These are phyloP conservation scores for Sporothrix pallida DNA, from an alignment of 2,329 filamentous ascomycete species.

Conservation along the genomic window DNA sequence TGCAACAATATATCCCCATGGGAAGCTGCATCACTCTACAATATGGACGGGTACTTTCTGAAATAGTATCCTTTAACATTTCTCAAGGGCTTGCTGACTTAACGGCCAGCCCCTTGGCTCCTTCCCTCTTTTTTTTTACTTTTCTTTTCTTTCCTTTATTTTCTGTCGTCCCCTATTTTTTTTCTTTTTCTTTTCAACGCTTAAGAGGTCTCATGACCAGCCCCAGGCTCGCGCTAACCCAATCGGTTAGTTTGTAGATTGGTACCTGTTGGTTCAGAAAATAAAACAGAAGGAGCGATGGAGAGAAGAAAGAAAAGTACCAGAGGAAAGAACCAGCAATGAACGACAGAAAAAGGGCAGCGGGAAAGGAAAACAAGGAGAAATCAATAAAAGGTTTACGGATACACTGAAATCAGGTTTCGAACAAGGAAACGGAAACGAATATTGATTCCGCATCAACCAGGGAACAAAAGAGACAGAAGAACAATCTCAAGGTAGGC, in stretches of 20 bases:
- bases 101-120: not conserved
- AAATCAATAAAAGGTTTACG: not conserved
- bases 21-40: not conserved
- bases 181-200: conserved; percentile 27
- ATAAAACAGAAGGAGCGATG: conserved; percentile 13
- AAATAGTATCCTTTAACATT: not conserved
- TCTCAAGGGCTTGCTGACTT: not conserved
- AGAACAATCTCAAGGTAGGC: not conserved
- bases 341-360: not conserved
- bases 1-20: not conserved
- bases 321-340: not conserved
- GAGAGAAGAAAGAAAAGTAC: conserved; percentile 9
- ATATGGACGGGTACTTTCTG: not conserved
- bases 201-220: conserved; percentile 29
- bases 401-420: not conserved
- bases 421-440: not conserved
- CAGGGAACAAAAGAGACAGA: not conserved
- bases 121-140: conserved; percentile 14
- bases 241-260: conserved; percentile 34
- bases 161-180: conserved; percentile 24
- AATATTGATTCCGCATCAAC: not conserved
- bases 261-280: conserved; percentile 29
- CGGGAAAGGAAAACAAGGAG: not conserved
- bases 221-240: conserved; percentile 32
- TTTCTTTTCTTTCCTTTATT: conserved; percentile 22